These are phyloP conservation scores for Heliamphora exappendiculata DNA, from an alignment of 148 eudicot genomes.

Conservation along the genomic window DNA sequence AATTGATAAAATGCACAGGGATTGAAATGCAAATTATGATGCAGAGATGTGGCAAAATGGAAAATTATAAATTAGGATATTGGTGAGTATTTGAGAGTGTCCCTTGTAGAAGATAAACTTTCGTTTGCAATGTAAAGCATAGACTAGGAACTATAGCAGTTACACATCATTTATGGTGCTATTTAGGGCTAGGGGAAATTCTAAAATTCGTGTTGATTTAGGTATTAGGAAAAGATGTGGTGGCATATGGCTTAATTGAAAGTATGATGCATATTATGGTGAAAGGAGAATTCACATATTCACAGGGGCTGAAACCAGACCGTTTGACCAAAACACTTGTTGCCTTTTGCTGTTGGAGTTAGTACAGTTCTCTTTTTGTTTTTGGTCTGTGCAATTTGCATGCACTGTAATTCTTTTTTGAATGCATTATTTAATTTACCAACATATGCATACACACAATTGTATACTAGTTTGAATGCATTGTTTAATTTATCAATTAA, in stretches of 20 bases:
- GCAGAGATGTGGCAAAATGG: not conserved
- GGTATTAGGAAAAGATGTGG: not conserved
- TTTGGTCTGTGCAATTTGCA: not conserved
- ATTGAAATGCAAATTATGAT: not conserved
- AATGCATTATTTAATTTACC: not conserved
- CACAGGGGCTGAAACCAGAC: too few relatives aligned
- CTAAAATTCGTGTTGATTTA: not conserved
- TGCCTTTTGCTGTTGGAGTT: not conserved
- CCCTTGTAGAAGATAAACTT: not conserved
- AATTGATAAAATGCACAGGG: too few relatives aligned
- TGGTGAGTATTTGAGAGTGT: not conserved
- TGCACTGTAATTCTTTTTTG: not conserved
- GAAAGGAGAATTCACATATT: not conserved
- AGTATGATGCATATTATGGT: not conserved
- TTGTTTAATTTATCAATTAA: not conserved
- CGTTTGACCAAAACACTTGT: not conserved
- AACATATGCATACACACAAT: not conserved
- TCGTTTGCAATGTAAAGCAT: not conserved
- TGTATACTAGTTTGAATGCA: too few relatives aligned
- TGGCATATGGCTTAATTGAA: not conserved
- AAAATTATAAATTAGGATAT: not conserved
- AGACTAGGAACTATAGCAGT: not conserved
- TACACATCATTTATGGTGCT: not conserved
- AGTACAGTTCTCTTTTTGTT: not conserved
- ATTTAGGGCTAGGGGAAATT: not conserved